phyloP scores from a whole-genome alignment of 1,284 basidiomycete species.

The Ceraceosorus guamensis region DNA sequence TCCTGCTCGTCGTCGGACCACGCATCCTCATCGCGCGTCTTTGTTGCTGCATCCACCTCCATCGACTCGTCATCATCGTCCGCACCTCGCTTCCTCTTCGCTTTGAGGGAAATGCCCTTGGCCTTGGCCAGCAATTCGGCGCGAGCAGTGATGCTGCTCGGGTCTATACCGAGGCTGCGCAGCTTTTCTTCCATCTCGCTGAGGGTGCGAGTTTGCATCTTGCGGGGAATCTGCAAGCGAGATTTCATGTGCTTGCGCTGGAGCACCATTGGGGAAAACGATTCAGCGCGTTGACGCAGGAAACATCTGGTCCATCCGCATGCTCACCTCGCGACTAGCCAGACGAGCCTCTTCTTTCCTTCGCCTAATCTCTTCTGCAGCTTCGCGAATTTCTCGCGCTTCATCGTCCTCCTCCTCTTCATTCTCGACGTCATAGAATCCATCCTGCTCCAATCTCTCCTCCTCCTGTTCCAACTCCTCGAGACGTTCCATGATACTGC shows the following conservation, averaged over 20 bases:
- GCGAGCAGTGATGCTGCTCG: conserved; percentile 76
- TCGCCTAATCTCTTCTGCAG: conserved; percentile 60
- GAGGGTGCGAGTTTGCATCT: conserved; percentile 68
- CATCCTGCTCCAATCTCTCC: conserved; percentile 82
- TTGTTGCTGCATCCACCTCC: conserved; percentile 17
- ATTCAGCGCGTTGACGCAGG: too few relatives aligned
- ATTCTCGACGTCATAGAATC: conserved; percentile 79
- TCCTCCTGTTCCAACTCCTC: conserved; percentile 96
- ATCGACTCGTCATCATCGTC: conserved; percentile 40
- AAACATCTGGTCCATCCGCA: too few relatives aligned
- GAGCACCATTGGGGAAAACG: too few relatives aligned
- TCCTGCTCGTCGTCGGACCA: conserved; percentile 56
- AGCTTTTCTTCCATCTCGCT: conserved; percentile 74
- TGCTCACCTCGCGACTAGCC: conserved; percentile 68
- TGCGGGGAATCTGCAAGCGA: conserved; percentile 74
- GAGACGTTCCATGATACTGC: conserved; percentile 87
- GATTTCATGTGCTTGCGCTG: conserved; percentile 85
- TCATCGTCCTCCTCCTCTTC: conserved; percentile 78
- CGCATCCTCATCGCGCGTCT: conserved; percentile 52
- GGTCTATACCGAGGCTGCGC: conserved; percentile 80
- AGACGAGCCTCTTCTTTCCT: conserved; percentile 64
- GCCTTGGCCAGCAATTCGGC: conserved; percentile 75
- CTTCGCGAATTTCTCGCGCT: conserved; percentile 72
- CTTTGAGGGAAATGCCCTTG: conserved; percentile 57
- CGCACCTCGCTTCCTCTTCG: conserved; percentile 57